phyloP scores from a whole-genome alignment of 2,329 filamentous ascomycete genomes.

The Penicillium sp. region DNA sequence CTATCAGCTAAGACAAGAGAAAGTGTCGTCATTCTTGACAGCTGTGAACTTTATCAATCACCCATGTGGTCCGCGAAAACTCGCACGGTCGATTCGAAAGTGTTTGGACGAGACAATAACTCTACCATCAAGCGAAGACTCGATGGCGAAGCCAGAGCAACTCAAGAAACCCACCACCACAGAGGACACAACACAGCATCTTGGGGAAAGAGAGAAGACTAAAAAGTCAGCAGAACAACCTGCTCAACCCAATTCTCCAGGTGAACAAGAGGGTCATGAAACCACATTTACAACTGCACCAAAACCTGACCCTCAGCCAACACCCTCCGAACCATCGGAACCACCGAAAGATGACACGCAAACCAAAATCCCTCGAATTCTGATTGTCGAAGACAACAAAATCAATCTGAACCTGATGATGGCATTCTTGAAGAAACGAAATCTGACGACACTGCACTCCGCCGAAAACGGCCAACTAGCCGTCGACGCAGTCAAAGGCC shows the following conservation, averaged over 20 bases:
- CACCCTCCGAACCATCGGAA: background rate
- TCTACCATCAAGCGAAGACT: background rate
- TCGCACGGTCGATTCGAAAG: conserved; percentile 4
- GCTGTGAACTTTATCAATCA: conserved; percentile 2
- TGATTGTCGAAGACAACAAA: conserved; percentile 42
- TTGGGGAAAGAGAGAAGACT: too few species aligned
- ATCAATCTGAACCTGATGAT: conserved; percentile 40
- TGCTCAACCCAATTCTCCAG: too few species aligned
- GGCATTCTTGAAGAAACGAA: conserved; percentile 13
- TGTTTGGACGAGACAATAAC: background rate
- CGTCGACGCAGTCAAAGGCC: conserved; percentile 32
- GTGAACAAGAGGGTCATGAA: too few species aligned
- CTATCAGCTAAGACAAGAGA: conserved; percentile 20
- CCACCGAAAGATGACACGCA: background rate
- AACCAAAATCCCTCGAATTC: conserved; percentile 22
- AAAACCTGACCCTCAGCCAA: background rate
- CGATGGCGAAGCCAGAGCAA: background rate
- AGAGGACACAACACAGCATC: too few species aligned
- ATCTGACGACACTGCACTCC: conserved; percentile 29
- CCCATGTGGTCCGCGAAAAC: conserved; percentile 8
- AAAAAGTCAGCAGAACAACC: too few species aligned
- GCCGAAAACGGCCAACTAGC: conserved; percentile 41
- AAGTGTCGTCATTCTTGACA: conserved; percentile 14
- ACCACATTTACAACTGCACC: too few species aligned
- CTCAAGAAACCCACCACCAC: background rate